Conservation (phyloP, 768 basidiomycete genomes). For the Hebeloma cylindrosporum region DNA sequence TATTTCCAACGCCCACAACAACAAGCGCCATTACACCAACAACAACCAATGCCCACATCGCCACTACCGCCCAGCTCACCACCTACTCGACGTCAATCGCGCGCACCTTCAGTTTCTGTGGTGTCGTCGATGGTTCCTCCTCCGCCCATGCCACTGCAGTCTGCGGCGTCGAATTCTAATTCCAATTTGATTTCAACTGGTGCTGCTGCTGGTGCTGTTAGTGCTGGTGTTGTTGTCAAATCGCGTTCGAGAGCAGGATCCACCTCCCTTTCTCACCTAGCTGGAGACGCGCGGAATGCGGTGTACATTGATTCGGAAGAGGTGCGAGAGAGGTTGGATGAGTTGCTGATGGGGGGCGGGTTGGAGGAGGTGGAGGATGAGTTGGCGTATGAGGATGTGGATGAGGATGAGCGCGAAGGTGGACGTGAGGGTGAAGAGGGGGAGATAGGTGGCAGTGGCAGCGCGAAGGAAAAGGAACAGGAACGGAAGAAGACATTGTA, state of each 20-base stretch:
- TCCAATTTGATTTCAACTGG: not conserved
- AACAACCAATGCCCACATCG: slow-evolving; percentile 8
- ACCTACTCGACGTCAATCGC: slow-evolving; percentile 18
- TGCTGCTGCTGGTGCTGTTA: not conserved
- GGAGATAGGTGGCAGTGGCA: slow-evolving; percentile 7
- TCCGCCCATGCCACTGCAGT: not conserved
- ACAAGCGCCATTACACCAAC: not conserved
- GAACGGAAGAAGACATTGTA: not conserved
- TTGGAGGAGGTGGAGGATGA: slow-evolving; percentile 10
- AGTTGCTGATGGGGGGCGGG: slow-evolving; percentile 21
- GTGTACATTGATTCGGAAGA: slow-evolving; percentile 37
- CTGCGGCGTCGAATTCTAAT: not conserved
- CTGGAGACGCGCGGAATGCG: slow-evolving; percentile 26
- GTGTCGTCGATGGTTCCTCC: slow-evolving; percentile 4
- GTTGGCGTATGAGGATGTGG: slow-evolving; percentile 3
- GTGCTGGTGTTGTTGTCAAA: not conserved
- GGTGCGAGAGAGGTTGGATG: slow-evolving; percentile 25
- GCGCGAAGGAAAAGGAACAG: slow-evolving; percentile 1
- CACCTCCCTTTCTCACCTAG: slow-evolving; percentile 1
- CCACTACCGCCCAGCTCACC: slow-evolving; percentile 18
- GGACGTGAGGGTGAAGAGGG: slow-evolving; percentile 6
- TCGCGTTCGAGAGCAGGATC: not conserved
- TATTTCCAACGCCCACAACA: not conserved
- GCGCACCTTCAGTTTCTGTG: slow-evolving; percentile 6
- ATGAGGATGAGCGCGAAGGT: slow-evolving; percentile 10